Percentiles rank a stretch among this genome's conserved stretches.
Conservation (phyloP, 441 rosid species). For the Macaranga tanarius region DNA sequence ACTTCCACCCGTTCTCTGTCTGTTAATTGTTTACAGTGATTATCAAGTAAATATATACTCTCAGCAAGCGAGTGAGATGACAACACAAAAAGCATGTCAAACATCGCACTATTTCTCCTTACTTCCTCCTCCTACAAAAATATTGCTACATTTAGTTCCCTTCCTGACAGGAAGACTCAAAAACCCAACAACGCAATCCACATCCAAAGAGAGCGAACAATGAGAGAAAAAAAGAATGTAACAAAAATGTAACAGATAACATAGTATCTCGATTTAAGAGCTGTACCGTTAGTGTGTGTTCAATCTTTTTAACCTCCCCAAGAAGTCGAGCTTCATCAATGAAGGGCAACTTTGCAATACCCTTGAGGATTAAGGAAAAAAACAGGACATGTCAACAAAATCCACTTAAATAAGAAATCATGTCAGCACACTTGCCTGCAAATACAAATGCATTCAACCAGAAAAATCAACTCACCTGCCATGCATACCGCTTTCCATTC, state of each 20-base stretch:
- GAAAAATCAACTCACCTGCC: slow-evolving; percentile 66
- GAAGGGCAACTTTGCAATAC: slow-evolving; percentile 88
- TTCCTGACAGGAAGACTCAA: background rate
- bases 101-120: slow-evolving; percentile 70
- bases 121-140: slow-evolving; percentile 70
- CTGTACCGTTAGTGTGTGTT: slow-evolving; percentile 72
- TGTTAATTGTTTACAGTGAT: slow-evolving; percentile 50
- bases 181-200: background rate
- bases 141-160: slow-evolving; percentile 13
- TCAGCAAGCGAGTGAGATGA: slow-evolving; percentile 76
- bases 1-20: slow-evolving; percentile 42
- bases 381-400: slow-evolving; percentile 16
- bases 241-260: background rate
- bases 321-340: slow-evolving; percentile 89
- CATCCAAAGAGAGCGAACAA: background rate
- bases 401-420: background rate
- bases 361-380: slow-evolving; percentile 45
- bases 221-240: background rate
- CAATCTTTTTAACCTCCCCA: slow-evolving; percentile 60
- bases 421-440: background rate
- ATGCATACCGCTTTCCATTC: slow-evolving; percentile 85
- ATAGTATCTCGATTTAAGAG: slow-evolving; percentile 15
- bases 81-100: slow-evolving; percentile 75
- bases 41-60: slow-evolving; percentile 65
- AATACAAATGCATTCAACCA: slow-evolving; percentile 19